Evolutionary conservation across 1,139 yeast species (phyloP).

Genomic region (Trichomonascaceae sp.): DNA sequence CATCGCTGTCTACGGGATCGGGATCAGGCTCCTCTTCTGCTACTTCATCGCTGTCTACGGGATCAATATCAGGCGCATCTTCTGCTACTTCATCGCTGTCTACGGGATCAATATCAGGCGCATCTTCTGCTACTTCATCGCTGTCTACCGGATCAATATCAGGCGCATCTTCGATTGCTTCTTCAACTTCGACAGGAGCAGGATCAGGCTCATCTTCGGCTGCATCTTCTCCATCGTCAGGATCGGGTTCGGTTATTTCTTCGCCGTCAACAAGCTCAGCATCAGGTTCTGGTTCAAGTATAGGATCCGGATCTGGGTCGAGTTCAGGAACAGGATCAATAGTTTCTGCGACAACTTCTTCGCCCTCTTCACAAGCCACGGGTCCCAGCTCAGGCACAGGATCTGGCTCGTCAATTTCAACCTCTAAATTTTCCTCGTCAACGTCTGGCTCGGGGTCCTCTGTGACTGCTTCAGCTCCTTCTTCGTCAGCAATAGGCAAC

Average conservation of each 20-base stretch:
- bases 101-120: slow-evolving; percentile 14
- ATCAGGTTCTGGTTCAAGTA: slow-evolving; percentile 2
- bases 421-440: too few relatives aligned
- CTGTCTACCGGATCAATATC: neutral
- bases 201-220: slow-evolving; percentile 19
- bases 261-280: slow-evolving; percentile 5
- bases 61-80: slow-evolving; percentile 6
- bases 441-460: too few relatives aligned
- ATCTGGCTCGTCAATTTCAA: too few relatives aligned
- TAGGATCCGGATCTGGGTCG: neutral
- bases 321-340: neutral
- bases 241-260: too few relatives aligned
- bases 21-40: neutral
- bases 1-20: too few relatives aligned
- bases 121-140: slow-evolving; percentile 7
- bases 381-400: neutral
- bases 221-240: slow-evolving; percentile 9
- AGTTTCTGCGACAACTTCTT: too few relatives aligned
- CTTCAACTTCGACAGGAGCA: slow-evolving; percentile 11
- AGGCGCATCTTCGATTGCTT: too few relatives aligned
- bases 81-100: slow-evolving; percentile 12
- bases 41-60: slow-evolving; percentile 1
- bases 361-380: too few relatives aligned
- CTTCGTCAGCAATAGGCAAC: too few relatives aligned
- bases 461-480: too few relatives aligned